phyloP scores from a whole-genome alignment of 2,329 filamentous ascomycete species.

The Cadophora malorum region DNA sequence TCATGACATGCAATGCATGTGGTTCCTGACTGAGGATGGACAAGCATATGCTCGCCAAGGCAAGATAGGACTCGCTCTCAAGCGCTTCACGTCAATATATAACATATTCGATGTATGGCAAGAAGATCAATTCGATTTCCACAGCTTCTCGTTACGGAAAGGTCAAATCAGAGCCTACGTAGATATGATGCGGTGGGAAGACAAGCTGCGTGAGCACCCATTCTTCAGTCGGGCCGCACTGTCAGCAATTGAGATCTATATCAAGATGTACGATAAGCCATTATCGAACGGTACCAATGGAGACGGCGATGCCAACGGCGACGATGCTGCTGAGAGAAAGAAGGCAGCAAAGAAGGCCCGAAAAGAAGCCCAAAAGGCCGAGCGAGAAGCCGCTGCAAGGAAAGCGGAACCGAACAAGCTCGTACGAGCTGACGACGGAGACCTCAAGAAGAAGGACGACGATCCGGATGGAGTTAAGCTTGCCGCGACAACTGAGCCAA shows the following conservation, averaged over 20 bases:
- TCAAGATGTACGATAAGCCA: slow-evolving; percentile 79
- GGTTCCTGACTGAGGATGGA: slow-evolving; percentile 95
- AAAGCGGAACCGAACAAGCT: slow-evolving; percentile 84
- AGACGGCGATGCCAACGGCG: slow-evolving; percentile 52
- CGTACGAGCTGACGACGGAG: slow-evolving; percentile 64
- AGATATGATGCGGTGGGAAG: slow-evolving; percentile 97
- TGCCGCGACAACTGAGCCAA: slow-evolving; percentile 79
- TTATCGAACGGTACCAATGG: slow-evolving; percentile 69
- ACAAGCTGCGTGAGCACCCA: slow-evolving; percentile 87
- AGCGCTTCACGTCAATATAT: slow-evolving; percentile 86
- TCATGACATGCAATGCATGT: slow-evolving; percentile 97
- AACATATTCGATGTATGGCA: slow-evolving; percentile 98
- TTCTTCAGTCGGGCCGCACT: slow-evolving; percentile 89
- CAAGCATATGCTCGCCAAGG: slow-evolving; percentile 85
- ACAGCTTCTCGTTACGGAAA: slow-evolving; percentile 95
- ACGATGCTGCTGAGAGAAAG: slow-evolving; percentile 74
- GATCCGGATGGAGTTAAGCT: slow-evolving; percentile 86
- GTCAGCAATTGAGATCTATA: slow-evolving; percentile 80
- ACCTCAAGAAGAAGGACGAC: slow-evolving; percentile 84
- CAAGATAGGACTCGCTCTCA: slow-evolving; percentile 84
- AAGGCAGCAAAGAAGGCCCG: slow-evolving; percentile 91
- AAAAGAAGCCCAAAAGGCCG: slow-evolving; percentile 76
- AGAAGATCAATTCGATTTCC: slow-evolving; percentile 99
- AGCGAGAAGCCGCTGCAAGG: slow-evolving; percentile 81
- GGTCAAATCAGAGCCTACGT: slow-evolving; percentile 94